A percentile compares a stretch with the other conserved stretches of the same genome.
phyloP scores from a whole-genome alignment of 306 rosid species.

The Vicia faba region DNA sequence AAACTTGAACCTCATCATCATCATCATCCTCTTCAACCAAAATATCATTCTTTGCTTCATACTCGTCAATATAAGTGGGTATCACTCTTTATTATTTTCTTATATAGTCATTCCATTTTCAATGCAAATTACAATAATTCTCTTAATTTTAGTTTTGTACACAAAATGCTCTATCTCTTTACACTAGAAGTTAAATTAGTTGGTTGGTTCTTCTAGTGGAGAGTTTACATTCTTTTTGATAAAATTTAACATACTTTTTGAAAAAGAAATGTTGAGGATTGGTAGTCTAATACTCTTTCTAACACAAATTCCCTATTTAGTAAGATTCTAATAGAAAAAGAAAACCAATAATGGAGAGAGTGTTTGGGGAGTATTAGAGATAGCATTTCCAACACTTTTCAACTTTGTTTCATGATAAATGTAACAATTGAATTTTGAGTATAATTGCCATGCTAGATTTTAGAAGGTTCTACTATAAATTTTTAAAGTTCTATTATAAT shows the following conservation, averaged over 20 bases:
- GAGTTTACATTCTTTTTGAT: background rate
- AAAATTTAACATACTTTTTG: background rate
- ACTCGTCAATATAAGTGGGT: slow-evolving; percentile 62
- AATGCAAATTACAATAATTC: background rate
- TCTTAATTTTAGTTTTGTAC: background rate
- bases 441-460: no score
- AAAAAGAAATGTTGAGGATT: background rate
- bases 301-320: background rate
- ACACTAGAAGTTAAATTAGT: background rate
- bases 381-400: background rate
- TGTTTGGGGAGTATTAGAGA: background rate
- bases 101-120: background rate
- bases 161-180: background rate
- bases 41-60: slow-evolving; percentile 33
- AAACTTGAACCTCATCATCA: slow-evolving; percentile 7
- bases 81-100: background rate
- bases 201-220: background rate
- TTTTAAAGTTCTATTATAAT: no score
- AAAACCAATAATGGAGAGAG: background rate
- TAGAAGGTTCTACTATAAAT: no score
- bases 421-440: background rate
- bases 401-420: slow-evolving; percentile 1
- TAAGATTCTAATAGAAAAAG: no score
- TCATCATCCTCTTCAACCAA: slow-evolving; percentile 32
- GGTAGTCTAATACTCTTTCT: background rate